Percentiles rank a stretch among this genome's conserved stretches.
Conservation (phyloP, 164 flowering plant genomes). For the Vitis vinifera region DNA sequence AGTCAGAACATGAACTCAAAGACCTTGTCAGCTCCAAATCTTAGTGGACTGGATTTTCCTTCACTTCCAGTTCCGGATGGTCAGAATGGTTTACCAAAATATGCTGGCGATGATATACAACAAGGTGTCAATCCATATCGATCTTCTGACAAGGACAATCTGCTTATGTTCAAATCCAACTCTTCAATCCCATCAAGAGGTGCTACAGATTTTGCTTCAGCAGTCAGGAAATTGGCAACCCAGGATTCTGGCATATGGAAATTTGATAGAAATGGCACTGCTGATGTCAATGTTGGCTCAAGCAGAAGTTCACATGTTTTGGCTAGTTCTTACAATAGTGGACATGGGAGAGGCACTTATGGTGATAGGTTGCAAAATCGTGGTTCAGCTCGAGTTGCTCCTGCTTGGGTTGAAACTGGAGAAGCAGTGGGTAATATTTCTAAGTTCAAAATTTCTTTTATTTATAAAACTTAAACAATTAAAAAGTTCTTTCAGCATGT, state of each 20-base stretch:
- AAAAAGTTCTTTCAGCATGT: slow-evolving; percentile 21
- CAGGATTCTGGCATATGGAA: slow-evolving; percentile 85
- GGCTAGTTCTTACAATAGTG: slow-evolving; percentile 51
- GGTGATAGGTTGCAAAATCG: slow-evolving; percentile 63
- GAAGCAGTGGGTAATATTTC: slow-evolving; percentile 90
- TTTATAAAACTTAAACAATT: slow-evolving; percentile 7
- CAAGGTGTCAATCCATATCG: slow-evolving; percentile 49
- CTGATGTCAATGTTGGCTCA: slow-evolving; percentile 60
- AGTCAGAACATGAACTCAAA: slow-evolving; percentile 65
- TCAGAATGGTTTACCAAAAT: slow-evolving; percentile 49
- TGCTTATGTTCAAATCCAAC: slow-evolving; percentile 60
- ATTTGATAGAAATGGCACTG: slow-evolving; percentile 66
- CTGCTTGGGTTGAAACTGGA: slow-evolving; percentile 97
- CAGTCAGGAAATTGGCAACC: slow-evolving; percentile 79
- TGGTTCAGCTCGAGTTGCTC: slow-evolving; percentile 63
- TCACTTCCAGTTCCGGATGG: slow-evolving; percentile 59
- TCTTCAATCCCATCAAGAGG: slow-evolving; percentile 61
- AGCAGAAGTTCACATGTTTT: slow-evolving; percentile 71
- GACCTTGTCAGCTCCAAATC: slow-evolving; percentile 74
- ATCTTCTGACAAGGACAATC: slow-evolving; percentile 60
- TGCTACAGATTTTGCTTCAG: slow-evolving; percentile 85
- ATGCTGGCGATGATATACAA: slow-evolving; percentile 56
- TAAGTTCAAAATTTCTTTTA: slow-evolving; percentile 14
- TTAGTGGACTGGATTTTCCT: slow-evolving; percentile 79
- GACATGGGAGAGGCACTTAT: slow-evolving; percentile 51